A percentile compares a stretch with the other conserved stretches of the same genome.
phyloP scores from a whole-genome alignment of 2,329 filamentous ascomycete genomes.

The Lecanicillium sp. region DNA sequence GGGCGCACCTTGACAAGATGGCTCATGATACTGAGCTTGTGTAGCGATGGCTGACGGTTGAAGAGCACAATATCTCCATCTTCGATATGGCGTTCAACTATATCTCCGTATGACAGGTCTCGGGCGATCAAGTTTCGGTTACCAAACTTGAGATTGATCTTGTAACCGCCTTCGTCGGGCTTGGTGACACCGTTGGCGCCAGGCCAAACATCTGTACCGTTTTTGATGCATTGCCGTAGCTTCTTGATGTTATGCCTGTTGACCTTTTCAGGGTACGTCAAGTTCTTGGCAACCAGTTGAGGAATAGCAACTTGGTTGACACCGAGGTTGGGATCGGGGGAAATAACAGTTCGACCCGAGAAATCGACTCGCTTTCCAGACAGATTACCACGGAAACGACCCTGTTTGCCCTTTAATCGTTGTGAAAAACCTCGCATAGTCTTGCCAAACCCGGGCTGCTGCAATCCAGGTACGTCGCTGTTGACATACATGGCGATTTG shows the following conservation, averaged over 20 bases:
- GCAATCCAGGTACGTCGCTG: slow-evolving; percentile 87
- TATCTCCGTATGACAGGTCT: slow-evolving; percentile 70
- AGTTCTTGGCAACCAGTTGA: slow-evolving; percentile 82
- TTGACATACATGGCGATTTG: slow-evolving; percentile 98
- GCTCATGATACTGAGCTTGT: slow-evolving; percentile 97
- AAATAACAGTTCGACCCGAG: slow-evolving; percentile 94
- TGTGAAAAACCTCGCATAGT: slow-evolving; percentile 91
- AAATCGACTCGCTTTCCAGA: slow-evolving; percentile 99
- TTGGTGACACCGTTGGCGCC: slow-evolving; percentile 80
- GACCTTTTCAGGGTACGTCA: slow-evolving; percentile 90
- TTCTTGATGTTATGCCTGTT: slow-evolving; percentile 81
- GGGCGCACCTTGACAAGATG: slow-evolving; percentile 90
- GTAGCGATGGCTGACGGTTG: slow-evolving; percentile 93
- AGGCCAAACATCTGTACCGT: slow-evolving; percentile 72
- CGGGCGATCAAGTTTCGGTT: slow-evolving; percentile 64
- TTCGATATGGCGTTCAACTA: slow-evolving; percentile 89
- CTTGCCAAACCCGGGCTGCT: slow-evolving; percentile 79
- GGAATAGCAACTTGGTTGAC: slow-evolving; percentile 94
- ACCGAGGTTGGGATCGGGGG: slow-evolving; percentile 86
- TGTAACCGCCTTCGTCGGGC: slow-evolving; percentile 57
- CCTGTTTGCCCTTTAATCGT: slow-evolving; percentile 92
- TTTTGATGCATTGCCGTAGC: slow-evolving; percentile 62
- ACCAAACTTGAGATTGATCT: slow-evolving; percentile 67
- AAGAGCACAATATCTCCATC: slow-evolving; percentile 95
- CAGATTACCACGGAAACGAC: slow-evolving; percentile 90